These are phyloP conservation scores for Phytophthora cryptogea DNA, from an alignment of 352 stramenopile genomes.

Conservation along the genomic window DNA sequence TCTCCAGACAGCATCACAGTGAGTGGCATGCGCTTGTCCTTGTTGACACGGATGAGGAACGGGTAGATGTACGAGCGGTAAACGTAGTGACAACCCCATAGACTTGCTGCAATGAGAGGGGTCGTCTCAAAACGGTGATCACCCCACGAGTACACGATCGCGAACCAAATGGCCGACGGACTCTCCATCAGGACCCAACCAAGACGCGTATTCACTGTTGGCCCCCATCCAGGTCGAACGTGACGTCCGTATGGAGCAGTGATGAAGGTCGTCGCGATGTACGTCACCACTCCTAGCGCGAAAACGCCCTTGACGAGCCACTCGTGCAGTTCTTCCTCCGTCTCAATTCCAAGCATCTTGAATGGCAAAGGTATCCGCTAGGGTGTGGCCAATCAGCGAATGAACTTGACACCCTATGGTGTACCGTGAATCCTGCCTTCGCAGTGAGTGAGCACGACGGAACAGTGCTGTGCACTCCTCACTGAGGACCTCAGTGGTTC, in stretches of 20 bases:
- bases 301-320: slow-evolving; percentile 63
- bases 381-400: slow-evolving; percentile 14
- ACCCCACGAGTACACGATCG: slow-evolving; percentile 50
- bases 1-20: slow-evolving; percentile 55
- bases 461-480: no score
- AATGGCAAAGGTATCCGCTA: slow-evolving; percentile 5
- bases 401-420: slow-evolving; percentile 7
- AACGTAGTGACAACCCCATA: slow-evolving; percentile 72
- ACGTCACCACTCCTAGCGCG: slow-evolving; percentile 56
- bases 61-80: slow-evolving; percentile 76
- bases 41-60: slow-evolving; percentile 62
- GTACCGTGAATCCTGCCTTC: background rate
- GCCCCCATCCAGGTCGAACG: slow-evolving; percentile 57
- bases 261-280: slow-evolving; percentile 51
- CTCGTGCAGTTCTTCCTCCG: slow-evolving; percentile 53
- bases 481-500: no score
- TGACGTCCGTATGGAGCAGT: slow-evolving; percentile 71
- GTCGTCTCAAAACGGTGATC: slow-evolving; percentile 42
- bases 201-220: slow-evolving; percentile 54
- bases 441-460: no score
- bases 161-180: slow-evolving; percentile 66
- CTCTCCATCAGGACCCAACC: slow-evolving; percentile 80
- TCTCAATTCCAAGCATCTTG: slow-evolving; percentile 30
- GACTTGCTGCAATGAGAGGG: slow-evolving; percentile 47
- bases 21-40: slow-evolving; percentile 64